These are phyloP conservation scores for Lepraria neglecta DNA, from an alignment of 495 filamentous ascomycete genomes.

Conservation along the genomic window DNA sequence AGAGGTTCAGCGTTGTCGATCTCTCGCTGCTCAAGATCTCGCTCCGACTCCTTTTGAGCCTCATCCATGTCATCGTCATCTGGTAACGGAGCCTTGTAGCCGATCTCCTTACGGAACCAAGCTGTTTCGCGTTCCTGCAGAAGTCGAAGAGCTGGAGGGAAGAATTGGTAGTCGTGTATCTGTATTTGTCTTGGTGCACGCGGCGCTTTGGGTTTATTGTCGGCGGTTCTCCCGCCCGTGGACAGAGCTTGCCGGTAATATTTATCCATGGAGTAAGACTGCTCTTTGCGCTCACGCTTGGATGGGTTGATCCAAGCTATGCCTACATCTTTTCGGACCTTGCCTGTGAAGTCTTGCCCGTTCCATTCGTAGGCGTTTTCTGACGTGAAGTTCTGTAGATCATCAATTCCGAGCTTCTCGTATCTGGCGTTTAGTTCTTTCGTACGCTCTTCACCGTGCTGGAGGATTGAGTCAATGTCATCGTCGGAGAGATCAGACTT, in stretches of 20 bases:
- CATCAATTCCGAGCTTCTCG: slow-evolving; percentile 96
- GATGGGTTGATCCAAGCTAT: slow-evolving; percentile 97
- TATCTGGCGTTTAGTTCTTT: slow-evolving; percentile 86
- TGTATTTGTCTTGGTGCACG: slow-evolving; percentile 87
- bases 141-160: slow-evolving; percentile 70
- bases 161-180: slow-evolving; percentile 97
- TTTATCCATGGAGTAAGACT: slow-evolving; percentile 96
- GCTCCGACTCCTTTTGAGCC: slow-evolving; percentile 77
- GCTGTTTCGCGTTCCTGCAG: slow-evolving; percentile 96
- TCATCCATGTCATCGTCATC: slow-evolving; percentile 81
- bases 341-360: slow-evolving; percentile 83
- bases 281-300: slow-evolving; percentile 97
- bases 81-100: slow-evolving; percentile 78
- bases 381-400: slow-evolving; percentile 94
- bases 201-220: slow-evolving; percentile 91
- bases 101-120: slow-evolving; percentile 89
- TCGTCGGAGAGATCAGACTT: slow-evolving; percentile 66
- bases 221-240: slow-evolving; percentile 76
- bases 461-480: slow-evolving; percentile 83
- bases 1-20: slow-evolving; percentile 85
- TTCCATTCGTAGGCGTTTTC: slow-evolving; percentile 99
- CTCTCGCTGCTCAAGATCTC: slow-evolving; percentile 78
- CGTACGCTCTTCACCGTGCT: slow-evolving; percentile 82
- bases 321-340: slow-evolving; percentile 86
- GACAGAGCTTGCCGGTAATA: slow-evolving; percentile 91